Evolutionary conservation across 2,329 filamentous ascomycete genomes (phyloP), one percentile per base, ranked within the genome.

Genomic region (Claviceps maximensis): DNA sequence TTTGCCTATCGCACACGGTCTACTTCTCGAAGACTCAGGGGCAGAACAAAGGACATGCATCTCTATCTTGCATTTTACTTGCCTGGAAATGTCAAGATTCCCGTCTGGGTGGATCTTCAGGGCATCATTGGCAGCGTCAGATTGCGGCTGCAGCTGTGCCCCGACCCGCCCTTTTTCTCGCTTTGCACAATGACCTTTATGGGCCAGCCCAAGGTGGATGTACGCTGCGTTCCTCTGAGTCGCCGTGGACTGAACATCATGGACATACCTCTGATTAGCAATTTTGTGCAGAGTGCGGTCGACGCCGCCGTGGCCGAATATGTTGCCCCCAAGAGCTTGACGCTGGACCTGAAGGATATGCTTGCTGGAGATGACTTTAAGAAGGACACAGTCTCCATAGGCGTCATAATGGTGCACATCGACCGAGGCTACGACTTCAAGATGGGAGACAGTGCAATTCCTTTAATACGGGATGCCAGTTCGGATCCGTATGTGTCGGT

Each of bases 281-380:
- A 82, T 25, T 89, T 89, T 58, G 84, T 89, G 2, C 84, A 89
- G 59, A 84, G 80, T 0, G 79, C 84, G 1, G 81, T 89, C 50
- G 83, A 87, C 58, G 84, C 86, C 1, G 84, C 86, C 0, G 74
- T 87, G 62, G 82, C 84, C 0, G 80, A 87, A 62, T 89, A 88
- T 57, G 86, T 89, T 1, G 85, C 86, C 0, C 86, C 86, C 0
- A 87, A 87, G 68, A 86, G 82, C 53, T 67, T 88, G 51, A 87
- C 85, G 0, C 70, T 89, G 6, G 82, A 89, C 62, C 69, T 89
- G 36, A 86, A 87, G 63, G 83, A 87, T 55, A 88, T 88, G 82
- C 75, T 89, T 13, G 76, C 86, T 8, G 86, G 86, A 4, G 84
- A 87, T 54, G 85, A 89, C 60, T 88, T 85, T 70, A 89, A 88